These are phyloP conservation scores for Saraca asoca DNA, from an alignment of 331 rosid species.

Conservation along the genomic window DNA sequence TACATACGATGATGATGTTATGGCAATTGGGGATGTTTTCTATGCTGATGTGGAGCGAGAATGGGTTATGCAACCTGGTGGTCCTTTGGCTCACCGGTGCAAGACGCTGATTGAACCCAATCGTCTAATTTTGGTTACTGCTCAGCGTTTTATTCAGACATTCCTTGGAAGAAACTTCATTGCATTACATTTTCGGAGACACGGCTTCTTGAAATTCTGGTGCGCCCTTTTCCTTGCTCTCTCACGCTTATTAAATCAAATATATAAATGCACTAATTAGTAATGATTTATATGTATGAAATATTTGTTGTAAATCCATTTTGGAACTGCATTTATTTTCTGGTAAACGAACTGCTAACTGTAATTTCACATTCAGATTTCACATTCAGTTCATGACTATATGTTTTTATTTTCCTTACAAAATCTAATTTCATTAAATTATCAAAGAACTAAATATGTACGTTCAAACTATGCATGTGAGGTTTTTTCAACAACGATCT, in stretches of 20 bases:
- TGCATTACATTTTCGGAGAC: constrained; percentile 90
- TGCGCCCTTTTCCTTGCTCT: constrained; percentile 30
- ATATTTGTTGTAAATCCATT: constrained; percentile 9
- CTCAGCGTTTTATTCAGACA: constrained; percentile 95
- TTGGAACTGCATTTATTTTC: constrained; percentile 19
- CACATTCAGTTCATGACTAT: not conserved
- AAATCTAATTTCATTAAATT: not conserved
- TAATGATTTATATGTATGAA: constrained; percentile 18
- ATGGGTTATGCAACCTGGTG: constrained; percentile 94
- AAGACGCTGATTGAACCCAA: constrained; percentile 82
- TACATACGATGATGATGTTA: constrained; percentile 63
- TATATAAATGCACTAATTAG: not conserved
- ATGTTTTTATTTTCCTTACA: not conserved
- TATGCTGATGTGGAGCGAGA: constrained; percentile 75
- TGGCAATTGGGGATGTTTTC: constrained; percentile 93
- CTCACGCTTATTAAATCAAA: not conserved
- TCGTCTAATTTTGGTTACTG: constrained; percentile 76
- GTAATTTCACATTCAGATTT: no score
- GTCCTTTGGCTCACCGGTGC: constrained; percentile 89
- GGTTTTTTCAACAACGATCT: no score
- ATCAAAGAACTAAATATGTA: no score
- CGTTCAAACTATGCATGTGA: not conserved
- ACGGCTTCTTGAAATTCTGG: constrained; percentile 98
- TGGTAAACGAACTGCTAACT: constrained; percentile 9
- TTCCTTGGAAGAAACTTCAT: constrained; percentile 80